phyloP scores from a whole-genome alignment of 768 basidiomycete species.

The Kwoniella pini region DNA sequence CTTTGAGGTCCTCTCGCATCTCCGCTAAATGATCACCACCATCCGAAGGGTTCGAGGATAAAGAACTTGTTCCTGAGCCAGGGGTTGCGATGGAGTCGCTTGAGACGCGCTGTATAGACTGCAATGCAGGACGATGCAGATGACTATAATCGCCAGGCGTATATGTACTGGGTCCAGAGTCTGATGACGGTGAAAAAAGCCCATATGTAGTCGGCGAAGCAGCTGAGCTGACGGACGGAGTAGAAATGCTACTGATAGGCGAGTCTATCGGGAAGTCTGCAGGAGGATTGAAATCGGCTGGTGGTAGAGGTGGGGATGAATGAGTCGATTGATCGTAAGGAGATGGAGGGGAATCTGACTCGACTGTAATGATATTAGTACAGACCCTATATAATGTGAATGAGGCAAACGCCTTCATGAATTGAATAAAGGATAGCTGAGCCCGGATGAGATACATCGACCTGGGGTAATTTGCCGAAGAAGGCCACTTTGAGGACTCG shows the following conservation, averaged over 20 bases:
- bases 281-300: conserved; percentile 43
- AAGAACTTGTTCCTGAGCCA: conserved; percentile 17
- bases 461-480: too few species aligned
- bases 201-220: background rate
- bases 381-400: too few species aligned
- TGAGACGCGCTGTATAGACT: conserved; percentile 24
- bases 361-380: too few species aligned
- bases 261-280: conserved; percentile 30
- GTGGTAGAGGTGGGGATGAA: conserved; percentile 27
- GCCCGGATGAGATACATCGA: too few species aligned
- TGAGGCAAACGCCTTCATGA: too few species aligned
- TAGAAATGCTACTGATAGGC: conserved; percentile 17
- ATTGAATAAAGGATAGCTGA: too few species aligned
- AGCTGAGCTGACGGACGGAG: conserved; percentile 11
- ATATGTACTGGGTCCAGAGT: background rate
- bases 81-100: conserved; percentile 29
- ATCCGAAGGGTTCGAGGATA: conserved; percentile 25
- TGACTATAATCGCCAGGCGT: background rate
- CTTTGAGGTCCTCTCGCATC: conserved; percentile 37
- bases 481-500: too few species aligned
- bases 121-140: conserved; percentile 24
- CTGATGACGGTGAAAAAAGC: background rate
- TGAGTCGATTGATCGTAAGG: background rate
- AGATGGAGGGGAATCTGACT: conserved; percentile 1
- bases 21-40: conserved; percentile 39